Evolutionary conservation across 306 rosid genomes (phyloP).

Genomic region (Rubus idaeus): DNA sequence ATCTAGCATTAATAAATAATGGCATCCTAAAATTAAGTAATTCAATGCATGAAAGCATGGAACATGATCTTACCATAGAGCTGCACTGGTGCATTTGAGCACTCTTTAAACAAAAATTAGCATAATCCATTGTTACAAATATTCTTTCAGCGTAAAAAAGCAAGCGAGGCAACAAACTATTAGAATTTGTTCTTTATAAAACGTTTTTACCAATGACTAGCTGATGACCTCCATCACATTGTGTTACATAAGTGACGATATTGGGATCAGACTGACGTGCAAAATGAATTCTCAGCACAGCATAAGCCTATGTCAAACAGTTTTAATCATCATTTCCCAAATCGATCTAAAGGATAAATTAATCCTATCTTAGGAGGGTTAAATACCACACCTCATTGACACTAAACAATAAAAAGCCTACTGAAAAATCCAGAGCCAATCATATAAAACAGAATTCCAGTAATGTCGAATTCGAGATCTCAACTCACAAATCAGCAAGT

Average conservation of each 20-base stretch:
- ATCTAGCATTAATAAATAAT: too few relatives aligned
- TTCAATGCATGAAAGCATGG: too few relatives aligned
- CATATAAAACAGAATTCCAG: not conserved
- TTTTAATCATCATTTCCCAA: conserved; percentile 5
- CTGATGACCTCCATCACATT: not conserved
- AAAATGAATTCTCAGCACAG: conserved; percentile 4
- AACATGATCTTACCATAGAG: too few relatives aligned
- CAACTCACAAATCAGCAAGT: not conserved
- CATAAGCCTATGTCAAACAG: conserved; percentile 4
- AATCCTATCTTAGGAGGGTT: not conserved
- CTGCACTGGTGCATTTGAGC: too few relatives aligned
- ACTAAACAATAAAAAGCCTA: too few relatives aligned
- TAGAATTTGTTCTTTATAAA: too few relatives aligned
- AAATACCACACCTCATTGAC: too few relatives aligned
- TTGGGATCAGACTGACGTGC: conserved; percentile 24
- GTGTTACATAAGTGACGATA: not conserved
- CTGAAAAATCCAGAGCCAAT: too few relatives aligned
- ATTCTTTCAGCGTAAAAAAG: too few relatives aligned
- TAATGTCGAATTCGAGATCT: not conserved
- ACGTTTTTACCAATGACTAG: too few relatives aligned
- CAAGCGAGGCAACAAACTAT: not conserved
- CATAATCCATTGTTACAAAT: not conserved
- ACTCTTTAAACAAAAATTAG: too few relatives aligned
- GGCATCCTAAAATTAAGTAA: too few relatives aligned
- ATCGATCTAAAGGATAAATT: not conserved